Conservation (phyloP, 257 asterid species). For the Forsythia suspensa region DNA sequence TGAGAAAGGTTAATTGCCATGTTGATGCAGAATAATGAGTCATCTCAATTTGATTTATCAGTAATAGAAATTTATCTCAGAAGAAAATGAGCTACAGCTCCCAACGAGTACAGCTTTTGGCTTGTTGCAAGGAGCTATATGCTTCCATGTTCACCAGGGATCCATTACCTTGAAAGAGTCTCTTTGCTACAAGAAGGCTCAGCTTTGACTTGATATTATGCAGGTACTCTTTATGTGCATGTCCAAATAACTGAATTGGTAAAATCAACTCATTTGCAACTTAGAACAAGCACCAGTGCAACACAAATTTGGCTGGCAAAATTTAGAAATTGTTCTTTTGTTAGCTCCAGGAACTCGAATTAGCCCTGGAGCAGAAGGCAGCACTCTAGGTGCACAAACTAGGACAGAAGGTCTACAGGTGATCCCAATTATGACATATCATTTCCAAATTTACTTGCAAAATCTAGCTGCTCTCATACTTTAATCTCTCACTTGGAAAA, state of each 20-base stretch:
- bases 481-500: conserved; percentile 2
- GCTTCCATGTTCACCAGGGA: conserved; percentile 6
- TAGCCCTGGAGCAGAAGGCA: neutral
- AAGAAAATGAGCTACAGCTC: neutral
- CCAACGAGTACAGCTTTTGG: neutral
- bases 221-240: neutral
- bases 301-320: conserved; percentile 11
- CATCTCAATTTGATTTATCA: neutral
- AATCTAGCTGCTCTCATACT: neutral
- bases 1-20: neutral
- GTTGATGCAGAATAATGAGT: neutral
- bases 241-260: neutral
- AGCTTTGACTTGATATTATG: neutral
- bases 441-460: conserved; percentile 3
- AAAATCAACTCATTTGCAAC: conserved; percentile 2
- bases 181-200: neutral
- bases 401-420: neutral
- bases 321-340: neutral
- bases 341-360: neutral
- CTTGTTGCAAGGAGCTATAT: neutral
- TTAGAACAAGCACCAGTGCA: conserved; percentile 4
- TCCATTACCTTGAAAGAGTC: neutral
- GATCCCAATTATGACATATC: neutral
- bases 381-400: neutral
- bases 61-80: neutral